Base-by-base conservation (phyloP, 768 basidiomycete genomes). In the Russula foetens region DNA sequence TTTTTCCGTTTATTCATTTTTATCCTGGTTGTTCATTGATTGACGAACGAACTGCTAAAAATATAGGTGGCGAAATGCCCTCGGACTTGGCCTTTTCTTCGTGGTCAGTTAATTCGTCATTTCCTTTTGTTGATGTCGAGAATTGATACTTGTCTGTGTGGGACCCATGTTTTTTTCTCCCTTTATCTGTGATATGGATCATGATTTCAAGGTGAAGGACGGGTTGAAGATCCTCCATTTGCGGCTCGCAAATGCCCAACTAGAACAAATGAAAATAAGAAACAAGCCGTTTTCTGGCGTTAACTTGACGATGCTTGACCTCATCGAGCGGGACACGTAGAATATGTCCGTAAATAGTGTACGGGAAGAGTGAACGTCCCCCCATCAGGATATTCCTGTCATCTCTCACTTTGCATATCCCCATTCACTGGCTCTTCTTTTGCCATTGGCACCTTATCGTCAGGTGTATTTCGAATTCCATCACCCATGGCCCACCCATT, bases 281-380 rank as follows among this genome's bases (percentile, higher is more conserved):
- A 86, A 78, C 67, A 79, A 81, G 61, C 81, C 87, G 46, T 91
- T 91, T 68, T 75, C 76, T n/a, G 86, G 86, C 0, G 80, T 90
- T n/a, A 87, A 90, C 67, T 66, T 82, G 46, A 69, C 72, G 12
- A 83, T 82, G 63, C 75, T 90, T 41, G 88, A 91, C 69, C 76
- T 91, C 28, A 78, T 88, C 51, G 61, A 62, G 39, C 38, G 24
- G 5, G 17, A 38, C 33, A 29, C 23, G 50, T 39, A 57, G 33
- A n/a, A 21, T n/a, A n/a, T 8, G 46, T n/a, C 11, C 7, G 17
- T 41, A 41, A n/a, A n/a, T n/a, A n/a, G n/a, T n/a, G n/a, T n/a
- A n/a, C n/a, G n/a, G n/a, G n/a, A n/a, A n/a, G n/a, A n/a, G n/a
- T n/a, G n/a, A n/a, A n/a, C n/a, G n/a, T n/a, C n/a, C n/a, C n/a